Conservation (phyloP, 768 basidiomycete genomes). For the Clavulina sp. region DNA sequence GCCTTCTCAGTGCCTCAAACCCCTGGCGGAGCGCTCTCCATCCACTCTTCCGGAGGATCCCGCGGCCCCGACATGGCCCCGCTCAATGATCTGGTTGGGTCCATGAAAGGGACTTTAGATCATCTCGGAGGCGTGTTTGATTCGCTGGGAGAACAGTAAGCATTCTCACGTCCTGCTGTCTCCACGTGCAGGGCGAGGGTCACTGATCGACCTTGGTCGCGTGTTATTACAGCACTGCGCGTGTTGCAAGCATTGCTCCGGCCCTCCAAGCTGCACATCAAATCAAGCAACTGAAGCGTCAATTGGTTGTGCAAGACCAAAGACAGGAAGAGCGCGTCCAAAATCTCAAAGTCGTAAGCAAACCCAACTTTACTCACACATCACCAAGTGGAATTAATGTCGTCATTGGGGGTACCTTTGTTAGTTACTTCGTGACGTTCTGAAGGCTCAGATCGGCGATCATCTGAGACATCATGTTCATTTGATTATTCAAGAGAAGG, state of each 20-base stretch:
- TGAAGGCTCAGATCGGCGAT: constrained; percentile 27
- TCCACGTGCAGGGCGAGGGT: no score
- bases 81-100: neutral
- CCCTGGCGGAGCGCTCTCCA: neutral
- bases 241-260: neutral
- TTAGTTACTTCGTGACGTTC: constrained; percentile 22
- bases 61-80: neutral
- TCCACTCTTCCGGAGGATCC: neutral
- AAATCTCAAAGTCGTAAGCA: no score
- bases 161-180: neutral
- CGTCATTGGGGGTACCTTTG: no score
- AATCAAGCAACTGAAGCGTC: neutral
- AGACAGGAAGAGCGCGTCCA: neutral
- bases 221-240: neutral
- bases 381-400: no score
- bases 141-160: constrained; percentile 1
- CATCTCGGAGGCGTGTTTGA: constrained; percentile 2
- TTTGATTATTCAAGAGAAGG: neutral
- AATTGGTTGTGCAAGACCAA: neutral
- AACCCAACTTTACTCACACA: no score
- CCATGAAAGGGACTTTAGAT: constrained; percentile 1
- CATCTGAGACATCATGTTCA: constrained; percentile 17
- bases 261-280: neutral
- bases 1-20: neutral
- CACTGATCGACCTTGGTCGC: neutral